These are phyloP conservation scores for Komagataella phaffii DNA, from an alignment of 805 yeast genomes.

Conservation along the genomic window DNA sequence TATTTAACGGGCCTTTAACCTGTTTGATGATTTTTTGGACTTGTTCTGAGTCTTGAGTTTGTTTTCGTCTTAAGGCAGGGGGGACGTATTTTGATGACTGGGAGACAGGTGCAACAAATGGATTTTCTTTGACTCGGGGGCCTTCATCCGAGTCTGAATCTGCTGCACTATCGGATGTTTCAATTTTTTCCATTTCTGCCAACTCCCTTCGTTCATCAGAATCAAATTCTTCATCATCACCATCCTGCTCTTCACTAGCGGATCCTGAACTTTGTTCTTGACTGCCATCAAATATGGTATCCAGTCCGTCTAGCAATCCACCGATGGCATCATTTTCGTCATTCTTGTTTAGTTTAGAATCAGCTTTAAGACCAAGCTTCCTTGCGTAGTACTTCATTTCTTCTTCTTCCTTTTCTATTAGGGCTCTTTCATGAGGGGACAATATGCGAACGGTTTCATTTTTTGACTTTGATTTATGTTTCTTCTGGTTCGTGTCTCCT, in stretches of 20 bases:
- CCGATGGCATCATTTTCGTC: slow-evolving; percentile 70
- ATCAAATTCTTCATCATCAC: slow-evolving; percentile 12
- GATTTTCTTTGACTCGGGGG: slow-evolving; percentile 45
- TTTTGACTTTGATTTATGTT: slow-evolving; percentile 4
- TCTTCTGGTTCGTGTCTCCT: slow-evolving; percentile 7
- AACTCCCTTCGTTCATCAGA: slow-evolving; percentile 17
- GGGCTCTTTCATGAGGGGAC: slow-evolving; percentile 32
- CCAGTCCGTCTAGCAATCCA: slow-evolving; percentile 72
- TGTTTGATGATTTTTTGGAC: slow-evolving; percentile 42
- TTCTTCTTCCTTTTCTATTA: slow-evolving; percentile 49
- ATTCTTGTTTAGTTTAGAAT: slow-evolving; percentile 31
- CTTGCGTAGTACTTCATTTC: slow-evolving; percentile 78
- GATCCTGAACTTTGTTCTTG: slow-evolving; percentile 3
- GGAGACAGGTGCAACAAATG: slow-evolving; percentile 52
- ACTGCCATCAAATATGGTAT: slow-evolving; percentile 23
- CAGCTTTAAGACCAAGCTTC: slow-evolving; percentile 55
- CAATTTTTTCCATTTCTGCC: slow-evolving; percentile 18
- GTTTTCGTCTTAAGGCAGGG: slow-evolving; percentile 64
- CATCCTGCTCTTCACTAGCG: slow-evolving; percentile 3
- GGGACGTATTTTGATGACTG: slow-evolving; percentile 52
- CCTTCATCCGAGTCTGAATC: slow-evolving; percentile 13
- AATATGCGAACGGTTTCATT: slow-evolving; percentile 9
- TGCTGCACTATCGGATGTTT: slow-evolving; percentile 10
- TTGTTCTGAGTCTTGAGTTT: slow-evolving; percentile 19
- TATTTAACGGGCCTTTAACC: slow-evolving; percentile 76